Percentiles rank a stretch among this genome's conserved stretches.
Conservation (phyloP, 2,329 filamentous ascomycete genomes). For the Beauveria caledonica region DNA sequence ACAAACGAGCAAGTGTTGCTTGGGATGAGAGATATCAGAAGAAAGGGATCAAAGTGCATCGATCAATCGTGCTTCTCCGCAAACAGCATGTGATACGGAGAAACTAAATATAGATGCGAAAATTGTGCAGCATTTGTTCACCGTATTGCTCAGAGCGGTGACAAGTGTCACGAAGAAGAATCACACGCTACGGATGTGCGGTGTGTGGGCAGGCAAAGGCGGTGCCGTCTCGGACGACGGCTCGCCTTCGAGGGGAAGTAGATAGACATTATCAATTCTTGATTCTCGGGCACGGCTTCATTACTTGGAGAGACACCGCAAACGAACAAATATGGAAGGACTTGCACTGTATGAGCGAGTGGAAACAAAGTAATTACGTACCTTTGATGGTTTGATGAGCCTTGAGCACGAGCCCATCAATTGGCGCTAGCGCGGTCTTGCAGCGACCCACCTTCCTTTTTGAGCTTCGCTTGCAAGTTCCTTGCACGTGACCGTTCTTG, state of each 20-base stretch:
- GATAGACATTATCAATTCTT: neutral
- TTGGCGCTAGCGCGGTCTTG: neutral
- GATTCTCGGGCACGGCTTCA: neutral
- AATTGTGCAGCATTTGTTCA: neutral
- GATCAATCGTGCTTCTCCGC: neutral
- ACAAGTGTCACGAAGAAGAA: neutral
- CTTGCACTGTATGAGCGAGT: neutral
- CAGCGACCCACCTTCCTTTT: conserved; percentile 1
- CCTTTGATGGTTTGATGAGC: no score
- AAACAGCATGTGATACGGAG: neutral
- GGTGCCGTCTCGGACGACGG: neutral
- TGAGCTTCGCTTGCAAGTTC: neutral
- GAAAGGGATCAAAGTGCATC: neutral
- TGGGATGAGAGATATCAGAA: neutral
- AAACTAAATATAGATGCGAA: neutral
- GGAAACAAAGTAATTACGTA: neutral
- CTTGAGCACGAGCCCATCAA: no score
- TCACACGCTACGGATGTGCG: neutral
- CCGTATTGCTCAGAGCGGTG: neutral
- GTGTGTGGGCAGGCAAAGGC: neutral
- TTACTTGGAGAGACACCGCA: neutral
- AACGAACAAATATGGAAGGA: neutral
- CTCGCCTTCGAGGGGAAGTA: neutral
- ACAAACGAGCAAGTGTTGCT: neutral
- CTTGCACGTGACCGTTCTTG: neutral